A percentile compares a stretch with the other conserved stretches of the same genome.
phyloP scores from a whole-genome alignment of 805 yeast species.

The Candida krabiensis region DNA sequence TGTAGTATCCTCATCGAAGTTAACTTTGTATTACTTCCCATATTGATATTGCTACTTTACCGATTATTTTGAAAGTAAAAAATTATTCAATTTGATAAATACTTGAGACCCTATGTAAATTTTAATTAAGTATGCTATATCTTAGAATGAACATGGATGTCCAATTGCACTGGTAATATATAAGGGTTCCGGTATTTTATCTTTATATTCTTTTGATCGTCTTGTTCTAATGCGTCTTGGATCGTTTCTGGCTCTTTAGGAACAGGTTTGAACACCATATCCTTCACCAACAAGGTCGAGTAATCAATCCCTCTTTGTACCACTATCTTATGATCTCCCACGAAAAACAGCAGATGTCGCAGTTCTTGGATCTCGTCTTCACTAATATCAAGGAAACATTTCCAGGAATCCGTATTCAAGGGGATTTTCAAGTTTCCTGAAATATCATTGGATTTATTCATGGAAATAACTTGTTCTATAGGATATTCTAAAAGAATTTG shows the following conservation, averaged over 20 bases:
- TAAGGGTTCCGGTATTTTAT: constrained; percentile 19
- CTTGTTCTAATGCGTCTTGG: constrained; percentile 1
- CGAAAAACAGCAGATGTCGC: constrained; percentile 7
- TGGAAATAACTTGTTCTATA: constrained; percentile 20
- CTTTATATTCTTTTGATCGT: constrained; percentile 15
- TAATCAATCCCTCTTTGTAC: constrained; percentile 8
- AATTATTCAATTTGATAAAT: too few relatives aligned
- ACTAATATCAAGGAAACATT: constrained; percentile 22
- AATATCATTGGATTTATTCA: constrained; percentile 6
- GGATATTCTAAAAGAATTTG: constrained; percentile 22
- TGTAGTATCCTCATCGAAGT: too few relatives aligned
- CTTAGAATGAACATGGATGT: constrained; percentile 26
- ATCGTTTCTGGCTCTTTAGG: not conserved
- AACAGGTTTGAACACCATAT: constrained; percentile 11
- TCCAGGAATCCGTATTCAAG: constrained; percentile 26
- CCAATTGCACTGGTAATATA: constrained; percentile 21
- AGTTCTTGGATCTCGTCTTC: constrained; percentile 21
- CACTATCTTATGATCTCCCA: constrained; percentile 1
- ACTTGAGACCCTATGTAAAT: too few relatives aligned
- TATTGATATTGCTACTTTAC: constrained; percentile 1
- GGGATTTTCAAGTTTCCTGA: constrained; percentile 17
- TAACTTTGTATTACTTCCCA: constrained; percentile 3
- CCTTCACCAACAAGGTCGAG: constrained; percentile 19
- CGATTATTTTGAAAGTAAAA: too few relatives aligned
- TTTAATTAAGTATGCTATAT: too few relatives aligned